Evolutionary conservation across 129 eudicot species (phyloP), one percentile per base, ranked within the genome.

Genomic region (Sambucus nigra): DNA sequence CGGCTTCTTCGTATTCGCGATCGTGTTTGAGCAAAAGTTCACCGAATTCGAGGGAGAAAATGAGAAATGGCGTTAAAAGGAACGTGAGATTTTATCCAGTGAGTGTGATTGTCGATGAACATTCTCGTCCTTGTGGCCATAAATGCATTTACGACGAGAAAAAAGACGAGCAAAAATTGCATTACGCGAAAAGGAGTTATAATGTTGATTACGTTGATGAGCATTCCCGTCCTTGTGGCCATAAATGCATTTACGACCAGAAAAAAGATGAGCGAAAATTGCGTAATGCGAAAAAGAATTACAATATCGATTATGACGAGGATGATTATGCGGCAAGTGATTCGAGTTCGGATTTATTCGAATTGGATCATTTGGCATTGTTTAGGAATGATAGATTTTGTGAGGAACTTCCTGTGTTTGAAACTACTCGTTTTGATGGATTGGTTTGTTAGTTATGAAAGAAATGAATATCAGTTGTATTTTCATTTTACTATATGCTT

Each of bases 331-430:
- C 48, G 4, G 50, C 57, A 11, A 85, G 95, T 64, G 83, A 80
- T 64, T 49, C 76, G 28, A 85, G 95, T 47, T 85, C 95, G 28
- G 95, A 85, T 25, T 67, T 85, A 12, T 85, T 85, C 28, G 95
- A 85, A 54, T 77, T 85, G 25, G 86, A 85, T 66, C 95, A 85
- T 53, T 75, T 80, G 48, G 69, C 75, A 12, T 45, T 71, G 26
- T 68, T 84, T 42, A 63, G 67, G 4, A 66, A 77, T 29, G 67
- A 55, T 35, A 63, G 69, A 20, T 80, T 69, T 40, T 70, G 78
- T 15, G 89, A 84, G 44, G 95, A 85, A 53, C 86, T 85, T 49
- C 95, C 95, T 0, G 86, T 85, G 18, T 85, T 74, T 57, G 91
- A 67, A 60, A 85, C 89, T 16, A 85, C 95, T 32, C 72, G 66